phyloP scores from a whole-genome alignment of 2,329 filamentous ascomycete species.

The Pseudocercospora cruenta region DNA sequence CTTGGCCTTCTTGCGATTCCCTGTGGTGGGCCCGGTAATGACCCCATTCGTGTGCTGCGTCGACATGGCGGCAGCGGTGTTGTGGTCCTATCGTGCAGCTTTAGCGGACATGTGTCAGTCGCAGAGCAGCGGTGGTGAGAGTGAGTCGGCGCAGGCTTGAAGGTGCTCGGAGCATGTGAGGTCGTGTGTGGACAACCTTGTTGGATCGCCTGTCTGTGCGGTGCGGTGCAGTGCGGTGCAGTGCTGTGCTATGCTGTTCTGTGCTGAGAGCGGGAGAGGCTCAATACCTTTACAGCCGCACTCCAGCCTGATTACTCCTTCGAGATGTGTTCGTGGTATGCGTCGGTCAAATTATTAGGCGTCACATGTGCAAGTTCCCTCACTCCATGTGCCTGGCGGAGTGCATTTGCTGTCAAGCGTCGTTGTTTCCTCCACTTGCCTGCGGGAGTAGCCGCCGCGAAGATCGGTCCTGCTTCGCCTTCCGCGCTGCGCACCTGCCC shows the following conservation, averaged over 20 bases:
- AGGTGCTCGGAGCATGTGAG: conserved; percentile 2
- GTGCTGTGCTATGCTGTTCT: neutral
- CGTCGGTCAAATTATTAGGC: conserved; percentile 1
- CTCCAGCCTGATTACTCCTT: neutral
- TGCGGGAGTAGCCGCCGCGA: neutral
- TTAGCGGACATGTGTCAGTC: conserved; percentile 21
- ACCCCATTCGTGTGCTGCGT: conserved; percentile 44
- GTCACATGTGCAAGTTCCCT: neutral
- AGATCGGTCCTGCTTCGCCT: neutral
- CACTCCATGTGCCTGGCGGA: neutral
- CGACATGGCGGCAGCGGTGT: conserved; percentile 34
- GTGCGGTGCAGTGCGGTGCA: neutral
- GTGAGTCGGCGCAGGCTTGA: neutral
- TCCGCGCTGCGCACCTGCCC: neutral
- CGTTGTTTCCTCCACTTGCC: neutral
- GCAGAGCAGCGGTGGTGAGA: conserved; percentile 9
- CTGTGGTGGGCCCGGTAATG: conserved; percentile 39
- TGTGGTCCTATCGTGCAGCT: conserved; percentile 21
- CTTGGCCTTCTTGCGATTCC: conserved; percentile 94
- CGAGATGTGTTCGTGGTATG: neutral
- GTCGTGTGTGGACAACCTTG: conserved; percentile 5
- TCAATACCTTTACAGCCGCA: conserved; percentile 4
- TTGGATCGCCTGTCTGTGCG: neutral
- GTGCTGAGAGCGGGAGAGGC: neutral
- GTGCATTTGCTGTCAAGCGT: neutral